Evolutionary conservation across 768 basidiomycete genomes (phyloP).

Genomic region (Leccinum imitatum): DNA sequence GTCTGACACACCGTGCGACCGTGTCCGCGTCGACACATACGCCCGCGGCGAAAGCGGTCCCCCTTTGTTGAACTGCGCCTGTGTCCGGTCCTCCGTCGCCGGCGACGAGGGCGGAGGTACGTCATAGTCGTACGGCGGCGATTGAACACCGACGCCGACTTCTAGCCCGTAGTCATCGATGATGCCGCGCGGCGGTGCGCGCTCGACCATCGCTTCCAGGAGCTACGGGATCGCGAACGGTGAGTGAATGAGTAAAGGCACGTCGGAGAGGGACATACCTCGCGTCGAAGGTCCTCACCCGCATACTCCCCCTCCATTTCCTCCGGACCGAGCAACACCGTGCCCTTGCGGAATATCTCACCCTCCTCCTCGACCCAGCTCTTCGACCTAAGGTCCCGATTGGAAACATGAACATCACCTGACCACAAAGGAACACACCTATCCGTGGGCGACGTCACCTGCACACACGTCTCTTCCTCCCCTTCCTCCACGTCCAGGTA

Average conservation of each 20-base stretch:
- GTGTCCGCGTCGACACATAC: conserved; percentile 53
- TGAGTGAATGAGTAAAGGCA: not conserved
- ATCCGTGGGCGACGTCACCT: conserved; percentile 40
- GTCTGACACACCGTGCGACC: conserved; percentile 32
- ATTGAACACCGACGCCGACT: conserved; percentile 5
- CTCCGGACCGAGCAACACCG: conserved; percentile 72
- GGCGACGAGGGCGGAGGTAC: conserved; percentile 11
- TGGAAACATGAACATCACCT: not conserved
- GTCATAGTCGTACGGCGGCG: conserved; percentile 12
- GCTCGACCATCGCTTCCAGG: conserved; percentile 82
- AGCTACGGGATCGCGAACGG: conserved; percentile 48
- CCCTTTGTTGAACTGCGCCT: conserved; percentile 28
- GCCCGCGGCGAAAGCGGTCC: conserved; percentile 46
- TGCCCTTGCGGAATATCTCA: conserved; percentile 93
- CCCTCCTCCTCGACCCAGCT: conserved; percentile 93
- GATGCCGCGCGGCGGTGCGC: conserved; percentile 74
- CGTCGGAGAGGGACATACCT: conserved; percentile 42
- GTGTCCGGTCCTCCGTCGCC: conserved; percentile 21
- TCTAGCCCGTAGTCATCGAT: conserved; percentile 60
- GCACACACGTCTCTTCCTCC: conserved; percentile 16
- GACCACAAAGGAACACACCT: conserved; percentile 39
- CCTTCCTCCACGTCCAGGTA: conserved; percentile 39
- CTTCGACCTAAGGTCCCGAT: conserved; percentile 48
- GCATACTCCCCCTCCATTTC: conserved; percentile 90
- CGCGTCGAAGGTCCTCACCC: conserved; percentile 83